phyloP scores from a whole-genome alignment of 2,329 filamentous ascomycete genomes.

The Monosporascus sp. region DNA sequence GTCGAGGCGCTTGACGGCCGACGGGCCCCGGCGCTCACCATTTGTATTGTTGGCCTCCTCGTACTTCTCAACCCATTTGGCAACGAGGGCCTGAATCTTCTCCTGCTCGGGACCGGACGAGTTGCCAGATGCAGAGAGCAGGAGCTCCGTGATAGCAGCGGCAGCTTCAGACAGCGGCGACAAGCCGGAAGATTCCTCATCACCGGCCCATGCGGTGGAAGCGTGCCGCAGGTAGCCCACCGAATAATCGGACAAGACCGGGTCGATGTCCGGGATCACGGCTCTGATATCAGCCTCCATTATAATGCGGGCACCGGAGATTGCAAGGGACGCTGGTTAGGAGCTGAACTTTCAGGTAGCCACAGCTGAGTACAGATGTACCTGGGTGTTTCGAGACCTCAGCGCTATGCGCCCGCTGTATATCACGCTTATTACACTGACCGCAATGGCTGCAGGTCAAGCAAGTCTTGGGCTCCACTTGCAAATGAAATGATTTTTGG shows the following conservation, averaged over 20 bases:
- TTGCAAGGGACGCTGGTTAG: conserved; percentile 4
- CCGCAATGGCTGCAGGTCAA: no score
- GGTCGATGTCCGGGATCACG: conserved; percentile 81
- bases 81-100: conserved; percentile 76
- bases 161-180: conserved; percentile 84
- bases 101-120: conserved; percentile 66
- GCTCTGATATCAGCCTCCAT: conserved; percentile 89
- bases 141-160: conserved; percentile 75
- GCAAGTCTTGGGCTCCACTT: no score
- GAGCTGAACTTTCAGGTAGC: background rate
- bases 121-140: conserved; percentile 89
- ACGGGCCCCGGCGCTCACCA: conserved; percentile 65
- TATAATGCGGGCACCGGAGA: conserved; percentile 10
- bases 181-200: conserved; percentile 62
- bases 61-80: conserved; percentile 83
- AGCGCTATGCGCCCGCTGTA: no score
- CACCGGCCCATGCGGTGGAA: conserved; percentile 73
- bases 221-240: conserved; percentile 93
- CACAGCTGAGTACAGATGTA: no score
- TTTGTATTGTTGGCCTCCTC: conserved; percentile 71
- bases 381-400: no score
- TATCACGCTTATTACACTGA: no score
- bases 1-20: conserved; percentile 78
- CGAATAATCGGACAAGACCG: conserved; percentile 84
- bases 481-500: no score